Evolutionary conservation across 306 rosid genomes (phyloP).

Genomic region (Sesbania bispinosa): DNA sequence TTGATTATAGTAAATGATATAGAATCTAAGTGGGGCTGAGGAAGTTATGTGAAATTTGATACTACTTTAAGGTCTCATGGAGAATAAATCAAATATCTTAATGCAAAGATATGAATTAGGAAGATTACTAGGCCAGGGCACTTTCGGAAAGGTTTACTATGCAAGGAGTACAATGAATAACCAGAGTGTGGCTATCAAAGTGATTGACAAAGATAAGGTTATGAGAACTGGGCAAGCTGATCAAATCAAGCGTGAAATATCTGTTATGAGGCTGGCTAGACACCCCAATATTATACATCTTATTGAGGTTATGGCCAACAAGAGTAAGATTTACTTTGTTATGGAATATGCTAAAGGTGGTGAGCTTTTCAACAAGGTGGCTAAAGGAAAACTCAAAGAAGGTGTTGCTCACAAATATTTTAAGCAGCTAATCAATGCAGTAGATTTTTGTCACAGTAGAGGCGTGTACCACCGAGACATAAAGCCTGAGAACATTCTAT

Average conservation of each 20-base stretch:
- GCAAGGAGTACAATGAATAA: slow-evolving; percentile 58
- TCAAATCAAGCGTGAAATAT: slow-evolving; percentile 71
- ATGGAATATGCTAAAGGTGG: slow-evolving; percentile 91
- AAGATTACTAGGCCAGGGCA: slow-evolving; percentile 77
- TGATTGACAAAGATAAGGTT: slow-evolving; percentile 69
- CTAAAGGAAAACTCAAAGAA: slow-evolving; percentile 79
- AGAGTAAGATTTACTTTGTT: slow-evolving; percentile 78
- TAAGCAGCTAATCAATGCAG: slow-evolving; percentile 68
- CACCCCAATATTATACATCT: slow-evolving; percentile 79
- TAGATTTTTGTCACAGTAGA: slow-evolving; percentile 86
- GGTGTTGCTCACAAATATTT: slow-evolving; percentile 66
- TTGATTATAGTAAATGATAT: slow-evolving; percentile 14
- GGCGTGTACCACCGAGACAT: slow-evolving; percentile 91
- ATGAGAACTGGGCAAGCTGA: slow-evolving; percentile 52
- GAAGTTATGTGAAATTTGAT: slow-evolving; percentile 10
- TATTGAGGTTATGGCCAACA: slow-evolving; percentile 89
- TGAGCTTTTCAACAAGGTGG: slow-evolving; percentile 76
- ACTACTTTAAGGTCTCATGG: slow-evolving; percentile 31
- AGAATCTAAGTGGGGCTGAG: slow-evolving; percentile 20
- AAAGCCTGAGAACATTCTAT: slow-evolving; percentile 83
- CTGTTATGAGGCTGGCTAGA: slow-evolving; percentile 68
- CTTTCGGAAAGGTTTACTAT: slow-evolving; percentile 82
- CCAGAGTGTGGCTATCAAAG: slow-evolving; percentile 81
- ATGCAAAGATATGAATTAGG: slow-evolving; percentile 75
- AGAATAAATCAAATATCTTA: slow-evolving; percentile 45